Evolutionary conservation across 768 basidiomycete species (phyloP).

Genomic region (Artomyces pyxidatus): DNA sequence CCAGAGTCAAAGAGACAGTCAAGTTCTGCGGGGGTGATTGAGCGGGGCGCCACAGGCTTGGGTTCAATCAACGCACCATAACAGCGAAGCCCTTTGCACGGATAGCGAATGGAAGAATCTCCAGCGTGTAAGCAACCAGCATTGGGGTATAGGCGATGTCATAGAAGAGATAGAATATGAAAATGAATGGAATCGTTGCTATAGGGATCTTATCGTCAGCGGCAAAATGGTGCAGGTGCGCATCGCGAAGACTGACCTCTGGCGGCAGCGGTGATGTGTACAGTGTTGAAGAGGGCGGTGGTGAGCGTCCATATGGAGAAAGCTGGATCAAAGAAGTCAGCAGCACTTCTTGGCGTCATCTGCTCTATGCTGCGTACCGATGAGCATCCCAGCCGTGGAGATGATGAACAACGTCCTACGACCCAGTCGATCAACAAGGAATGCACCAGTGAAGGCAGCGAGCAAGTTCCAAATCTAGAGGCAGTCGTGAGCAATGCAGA

Average conservation of each 20-base stretch:
- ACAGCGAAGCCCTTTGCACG: conserved; percentile 75
- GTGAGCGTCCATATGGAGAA: conserved; percentile 51
- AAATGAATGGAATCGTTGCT: conserved; percentile 64
- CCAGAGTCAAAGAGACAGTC: conserved; percentile 52
- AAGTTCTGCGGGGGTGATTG: conserved; percentile 39
- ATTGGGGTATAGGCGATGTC: conserved; percentile 77
- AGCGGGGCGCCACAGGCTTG: not conserved
- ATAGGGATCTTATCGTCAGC: not conserved
- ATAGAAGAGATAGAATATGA: conserved; percentile 43
- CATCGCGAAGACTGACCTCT: conserved; percentile 18
- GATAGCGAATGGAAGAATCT: conserved; percentile 74
- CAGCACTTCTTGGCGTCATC: too few relatives aligned
- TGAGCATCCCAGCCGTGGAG: conserved; percentile 53
- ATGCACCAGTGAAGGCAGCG: conserved; percentile 49
- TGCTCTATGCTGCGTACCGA: conserved; percentile 38
- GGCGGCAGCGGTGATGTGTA: conserved; percentile 23
- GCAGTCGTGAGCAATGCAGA: not conserved
- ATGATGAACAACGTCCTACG: conserved; percentile 60
- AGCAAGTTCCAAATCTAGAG: conserved; percentile 55
- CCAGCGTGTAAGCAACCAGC: conserved; percentile 53
- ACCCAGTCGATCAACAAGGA: conserved; percentile 60
- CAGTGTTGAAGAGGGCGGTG: conserved; percentile 30
- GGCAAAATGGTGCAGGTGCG: not conserved
- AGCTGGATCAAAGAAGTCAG: conserved; percentile 22
- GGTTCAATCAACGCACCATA: conserved; percentile 51